Conservation (phyloP, 108 stramenopile species). For the Bacterosira constricta region DNA sequence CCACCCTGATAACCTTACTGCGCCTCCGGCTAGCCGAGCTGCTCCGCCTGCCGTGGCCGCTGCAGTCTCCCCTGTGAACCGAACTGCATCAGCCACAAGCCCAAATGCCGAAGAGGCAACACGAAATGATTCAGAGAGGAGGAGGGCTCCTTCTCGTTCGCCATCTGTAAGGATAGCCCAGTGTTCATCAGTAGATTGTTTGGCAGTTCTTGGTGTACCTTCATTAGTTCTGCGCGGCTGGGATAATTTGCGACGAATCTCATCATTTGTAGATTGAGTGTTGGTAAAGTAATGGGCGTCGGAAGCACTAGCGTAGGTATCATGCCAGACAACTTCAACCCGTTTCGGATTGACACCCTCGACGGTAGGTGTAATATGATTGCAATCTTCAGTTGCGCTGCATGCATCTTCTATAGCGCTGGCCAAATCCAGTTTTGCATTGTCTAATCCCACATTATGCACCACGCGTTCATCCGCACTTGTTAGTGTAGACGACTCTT, state of each 20-base stretch:
- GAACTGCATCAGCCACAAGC: conserved; percentile 42
- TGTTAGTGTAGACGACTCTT: background rate
- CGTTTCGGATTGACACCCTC: conserved; percentile 1
- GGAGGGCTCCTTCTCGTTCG: conserved; percentile 46
- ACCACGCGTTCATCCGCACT: no score
- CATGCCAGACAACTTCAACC: conserved; percentile 48
- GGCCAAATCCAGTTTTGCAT: no score
- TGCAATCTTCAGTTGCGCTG: no score
- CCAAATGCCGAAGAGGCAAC: conserved; percentile 48
- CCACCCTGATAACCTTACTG: conserved; percentile 35
- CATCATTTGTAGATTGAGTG: background rate
- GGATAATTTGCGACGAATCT: background rate
- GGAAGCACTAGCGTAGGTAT: conserved; percentile 13
- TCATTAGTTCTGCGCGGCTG: background rate
- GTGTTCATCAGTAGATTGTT: background rate
- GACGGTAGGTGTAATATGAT: background rate
- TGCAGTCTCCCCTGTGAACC: conserved; percentile 51
- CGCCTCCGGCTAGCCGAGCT: conserved; percentile 47
- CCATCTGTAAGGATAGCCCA: conserved; percentile 14
- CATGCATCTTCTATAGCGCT: no score
- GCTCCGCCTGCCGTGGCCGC: conserved; percentile 48
- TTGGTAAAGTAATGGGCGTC: background rate
- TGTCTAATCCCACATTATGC: no score
- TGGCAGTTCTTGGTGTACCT: background rate
- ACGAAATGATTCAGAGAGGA: conserved; percentile 50